Percentiles rank a stretch among this genome's conserved stretches.
Conservation (phyloP, 169 alveolate species). For the Pseudocohnilembus persalinus region DNA sequence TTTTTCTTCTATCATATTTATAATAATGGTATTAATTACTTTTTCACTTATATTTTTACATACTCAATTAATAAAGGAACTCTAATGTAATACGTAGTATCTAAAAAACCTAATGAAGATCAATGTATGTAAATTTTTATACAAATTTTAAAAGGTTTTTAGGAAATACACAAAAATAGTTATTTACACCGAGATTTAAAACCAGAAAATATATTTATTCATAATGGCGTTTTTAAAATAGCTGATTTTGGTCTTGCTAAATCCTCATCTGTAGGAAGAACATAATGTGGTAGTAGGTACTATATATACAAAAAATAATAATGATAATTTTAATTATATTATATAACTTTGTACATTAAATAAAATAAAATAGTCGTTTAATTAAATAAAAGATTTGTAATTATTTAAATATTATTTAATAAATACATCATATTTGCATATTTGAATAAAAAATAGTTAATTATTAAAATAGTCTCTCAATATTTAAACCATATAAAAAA, state of each 20-base stretch:
- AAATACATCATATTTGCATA: no score
- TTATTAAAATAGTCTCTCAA: no score
- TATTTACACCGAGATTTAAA: slow-evolving; percentile 44
- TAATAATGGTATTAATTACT: no score
- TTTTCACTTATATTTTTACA: no score
- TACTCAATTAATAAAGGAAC: slow-evolving; percentile 60
- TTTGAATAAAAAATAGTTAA: no score
- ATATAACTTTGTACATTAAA: no score
- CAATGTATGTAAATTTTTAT: slow-evolving; percentile 21
- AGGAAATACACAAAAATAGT: slow-evolving; percentile 15
- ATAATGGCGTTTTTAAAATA: slow-evolving; percentile 40
- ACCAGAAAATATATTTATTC: slow-evolving; percentile 35
- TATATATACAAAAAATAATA: no score
- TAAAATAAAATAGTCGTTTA: no score
- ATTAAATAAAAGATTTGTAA: neutral
- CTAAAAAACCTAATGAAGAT: slow-evolving; percentile 44
- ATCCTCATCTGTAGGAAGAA: neutral
- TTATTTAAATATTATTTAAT: no score
- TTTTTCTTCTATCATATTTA: no score
- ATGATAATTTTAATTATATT: no score
- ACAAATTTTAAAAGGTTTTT: slow-evolving; percentile 30
- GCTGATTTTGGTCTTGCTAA: slow-evolving; percentile 48
- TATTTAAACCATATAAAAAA: no score
- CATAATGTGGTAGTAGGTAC: slow-evolving; percentile 46
- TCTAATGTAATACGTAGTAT: slow-evolving; percentile 47